A percentile compares a stretch with the other conserved stretches of the same genome.
phyloP scores from a whole-genome alignment of 495 filamentous ascomycete species.

The Lophium mytilinum region DNA sequence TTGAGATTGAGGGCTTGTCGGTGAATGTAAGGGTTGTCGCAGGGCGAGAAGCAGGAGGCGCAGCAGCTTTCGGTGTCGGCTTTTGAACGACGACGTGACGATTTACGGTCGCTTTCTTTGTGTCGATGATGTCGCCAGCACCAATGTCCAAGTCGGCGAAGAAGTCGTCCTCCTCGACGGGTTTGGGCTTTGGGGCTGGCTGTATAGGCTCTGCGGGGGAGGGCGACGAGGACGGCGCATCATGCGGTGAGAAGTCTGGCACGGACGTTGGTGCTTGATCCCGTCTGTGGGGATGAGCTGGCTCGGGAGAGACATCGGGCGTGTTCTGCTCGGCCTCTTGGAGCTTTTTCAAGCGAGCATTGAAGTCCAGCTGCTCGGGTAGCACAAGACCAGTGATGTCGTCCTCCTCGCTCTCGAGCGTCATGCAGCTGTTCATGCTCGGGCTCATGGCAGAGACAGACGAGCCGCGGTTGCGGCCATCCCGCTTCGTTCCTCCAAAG shows the following conservation, averaged over 20 bases:
- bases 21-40: conserved; percentile 87
- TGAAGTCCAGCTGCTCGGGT: conserved; percentile 77
- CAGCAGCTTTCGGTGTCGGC: conserved; percentile 44
- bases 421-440: conserved; percentile 81
- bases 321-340: conserved; percentile 27
- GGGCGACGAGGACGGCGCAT: neutral
- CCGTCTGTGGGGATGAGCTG: conserved; percentile 5
- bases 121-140: conserved; percentile 69
- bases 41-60: conserved; percentile 49
- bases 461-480: conserved; percentile 70
- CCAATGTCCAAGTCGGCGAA: conserved; percentile 83
- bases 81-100: conserved; percentile 85
- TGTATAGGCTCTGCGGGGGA: neutral
- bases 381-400: conserved; percentile 76
- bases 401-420: conserved; percentile 91
- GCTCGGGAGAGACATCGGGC: conserved; percentile 17
- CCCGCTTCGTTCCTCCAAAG: conserved; percentile 73
- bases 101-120: conserved; percentile 75
- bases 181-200: conserved; percentile 22
- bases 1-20: conserved; percentile 50
- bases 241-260: conserved; percentile 4
- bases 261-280: conserved; percentile 20
- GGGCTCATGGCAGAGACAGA: conserved; percentile 84
- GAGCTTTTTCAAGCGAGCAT: conserved; percentile 62
- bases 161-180: conserved; percentile 69